A percentile compares a stretch with the other conserved stretches of the same genome.
Evolutionary conservation across 2,329 filamentous ascomycete species (phyloP).

Genomic region (Aspergillus aculeatus): DNA sequence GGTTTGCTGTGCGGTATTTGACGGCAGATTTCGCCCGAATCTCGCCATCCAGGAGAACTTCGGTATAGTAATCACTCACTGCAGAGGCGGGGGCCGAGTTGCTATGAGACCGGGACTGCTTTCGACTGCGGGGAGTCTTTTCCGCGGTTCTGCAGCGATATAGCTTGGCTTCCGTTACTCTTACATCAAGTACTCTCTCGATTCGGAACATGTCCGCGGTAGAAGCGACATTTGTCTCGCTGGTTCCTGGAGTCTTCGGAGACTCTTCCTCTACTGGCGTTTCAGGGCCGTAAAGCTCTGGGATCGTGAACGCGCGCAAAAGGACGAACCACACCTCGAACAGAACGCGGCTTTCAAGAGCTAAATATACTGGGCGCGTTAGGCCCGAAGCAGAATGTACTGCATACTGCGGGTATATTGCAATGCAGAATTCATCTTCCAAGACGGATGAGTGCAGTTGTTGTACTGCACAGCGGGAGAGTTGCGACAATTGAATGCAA

Average conservation of each 20-base stretch:
- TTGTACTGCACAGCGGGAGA: constrained; percentile 88
- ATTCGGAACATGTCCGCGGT: constrained; percentile 65
- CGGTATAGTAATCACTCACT: constrained; percentile 48
- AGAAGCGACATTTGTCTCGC: constrained; percentile 31
- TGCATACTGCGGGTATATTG: constrained; percentile 91
- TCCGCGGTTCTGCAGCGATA: constrained; percentile 36
- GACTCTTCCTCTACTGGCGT: constrained; percentile 43
- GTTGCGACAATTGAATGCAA: constrained; percentile 80
- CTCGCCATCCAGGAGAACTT: constrained; percentile 50
- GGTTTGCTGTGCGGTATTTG: constrained; percentile 45
- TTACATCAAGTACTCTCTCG: constrained; percentile 59
- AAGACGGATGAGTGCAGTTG: constrained; percentile 85
- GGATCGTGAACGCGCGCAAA: constrained; percentile 84
- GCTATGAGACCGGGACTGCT: constrained; percentile 33
- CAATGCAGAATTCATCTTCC: constrained; percentile 90
- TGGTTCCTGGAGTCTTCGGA: constrained; percentile 31
- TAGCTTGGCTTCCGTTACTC: constrained; percentile 63
- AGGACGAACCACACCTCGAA: constrained; percentile 98
- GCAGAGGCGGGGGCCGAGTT: constrained; percentile 27
- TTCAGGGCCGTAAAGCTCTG: constrained; percentile 79
- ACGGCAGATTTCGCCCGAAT: constrained; percentile 50
- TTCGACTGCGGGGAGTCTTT: constrained; percentile 32
- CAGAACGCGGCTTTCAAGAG: constrained; percentile 80
- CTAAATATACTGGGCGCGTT: constrained; percentile 84
- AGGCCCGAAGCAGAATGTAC: constrained; percentile 70